phyloP scores from a whole-genome alignment of 2,329 filamentous ascomycete genomes.

The Akanthomyces dipterigenus region DNA sequence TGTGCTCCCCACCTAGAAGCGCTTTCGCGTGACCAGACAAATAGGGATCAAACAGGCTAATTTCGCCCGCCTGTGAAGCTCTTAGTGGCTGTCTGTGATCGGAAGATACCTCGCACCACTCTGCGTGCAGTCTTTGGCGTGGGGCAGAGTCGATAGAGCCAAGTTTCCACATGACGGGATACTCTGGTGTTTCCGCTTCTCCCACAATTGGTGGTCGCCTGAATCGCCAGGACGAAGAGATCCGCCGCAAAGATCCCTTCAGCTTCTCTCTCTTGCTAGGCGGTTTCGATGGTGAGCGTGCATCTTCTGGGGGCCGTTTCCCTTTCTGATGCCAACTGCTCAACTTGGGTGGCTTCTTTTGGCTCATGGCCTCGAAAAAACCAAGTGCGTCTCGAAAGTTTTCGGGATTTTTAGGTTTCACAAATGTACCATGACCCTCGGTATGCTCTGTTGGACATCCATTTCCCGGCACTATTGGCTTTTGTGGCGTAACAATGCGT shows the following conservation, averaged over 20 bases:
- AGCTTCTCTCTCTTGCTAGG: slow-evolving; percentile 1
- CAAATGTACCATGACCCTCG: slow-evolving; percentile 3
- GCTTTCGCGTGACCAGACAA: background rate
- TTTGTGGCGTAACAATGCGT: slow-evolving; percentile 10
- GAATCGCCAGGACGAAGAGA: slow-evolving; percentile 18
- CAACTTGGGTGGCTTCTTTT: background rate
- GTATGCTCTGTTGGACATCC: background rate
- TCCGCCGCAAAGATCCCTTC: slow-evolving; percentile 14
- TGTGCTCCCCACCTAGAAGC: background rate
- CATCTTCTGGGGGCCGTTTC: background rate
- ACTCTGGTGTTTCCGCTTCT: background rate
- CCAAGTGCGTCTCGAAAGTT: slow-evolving; percentile 21
- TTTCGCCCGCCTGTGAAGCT: background rate
- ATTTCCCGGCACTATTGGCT: background rate
- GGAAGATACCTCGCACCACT: slow-evolving; percentile 8
- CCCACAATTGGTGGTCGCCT: slow-evolving; percentile 14
- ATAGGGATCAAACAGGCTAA: slow-evolving; percentile 4
- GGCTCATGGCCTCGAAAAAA: slow-evolving; percentile 24
- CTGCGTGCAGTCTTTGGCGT: slow-evolving; percentile 7
- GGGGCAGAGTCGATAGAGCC: slow-evolving; percentile 1
- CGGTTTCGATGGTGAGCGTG: background rate
- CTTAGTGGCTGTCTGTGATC: background rate
- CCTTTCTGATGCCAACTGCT: background rate
- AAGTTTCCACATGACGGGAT: slow-evolving; percentile 9
- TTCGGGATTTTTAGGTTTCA: background rate